Conservation (phyloP, 2,329 filamentous ascomycete genomes). For the Xylariaceae sp. region DNA sequence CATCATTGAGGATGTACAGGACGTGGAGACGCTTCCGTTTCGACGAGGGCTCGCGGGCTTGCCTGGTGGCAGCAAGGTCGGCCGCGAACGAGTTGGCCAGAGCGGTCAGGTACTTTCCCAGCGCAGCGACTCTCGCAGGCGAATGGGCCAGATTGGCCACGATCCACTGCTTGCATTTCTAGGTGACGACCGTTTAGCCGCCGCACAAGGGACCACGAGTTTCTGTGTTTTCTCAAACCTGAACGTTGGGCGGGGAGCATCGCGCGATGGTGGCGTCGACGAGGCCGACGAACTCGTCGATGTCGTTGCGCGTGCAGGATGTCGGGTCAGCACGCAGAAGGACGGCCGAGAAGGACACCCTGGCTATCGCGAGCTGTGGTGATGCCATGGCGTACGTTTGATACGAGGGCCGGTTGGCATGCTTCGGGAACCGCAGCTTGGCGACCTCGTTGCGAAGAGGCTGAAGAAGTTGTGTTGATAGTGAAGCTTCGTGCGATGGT, state of each 20-base stretch:
- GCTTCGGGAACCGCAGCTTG: not conserved
- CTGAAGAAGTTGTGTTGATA: not conserved
- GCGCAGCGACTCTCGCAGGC: slow-evolving; percentile 52
- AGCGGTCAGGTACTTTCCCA: slow-evolving; percentile 70
- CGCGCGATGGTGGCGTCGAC: slow-evolving; percentile 58
- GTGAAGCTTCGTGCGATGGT: too few species aligned
- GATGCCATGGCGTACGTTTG: slow-evolving; percentile 49
- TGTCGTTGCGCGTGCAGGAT: slow-evolving; percentile 59
- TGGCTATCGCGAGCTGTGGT: slow-evolving; percentile 68
- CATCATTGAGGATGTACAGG: slow-evolving; percentile 71
- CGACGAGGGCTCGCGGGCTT: slow-evolving; percentile 42
- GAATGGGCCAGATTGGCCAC: slow-evolving; percentile 64
- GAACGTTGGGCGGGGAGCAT: slow-evolving; percentile 75
- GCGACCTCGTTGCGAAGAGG: not conserved
- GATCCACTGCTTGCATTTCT: slow-evolving; percentile 88
- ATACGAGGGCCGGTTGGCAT: not conserved
- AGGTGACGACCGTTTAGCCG: slow-evolving; percentile 30
- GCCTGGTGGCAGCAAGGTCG: slow-evolving; percentile 24
- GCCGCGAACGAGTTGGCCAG: slow-evolving; percentile 52
- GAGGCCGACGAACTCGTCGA: slow-evolving; percentile 60
- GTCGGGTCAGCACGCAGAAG: slow-evolving; percentile 69
- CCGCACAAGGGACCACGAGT: slow-evolving; percentile 29
- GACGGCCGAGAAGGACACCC: slow-evolving; percentile 67
- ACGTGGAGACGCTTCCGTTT: slow-evolving; percentile 67
- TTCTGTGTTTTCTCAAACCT: slow-evolving; percentile 64